These are phyloP conservation scores for Neofusicoccum sp. DNA, from an alignment of 2,329 filamentous ascomycete species.

Conservation along the genomic window DNA sequence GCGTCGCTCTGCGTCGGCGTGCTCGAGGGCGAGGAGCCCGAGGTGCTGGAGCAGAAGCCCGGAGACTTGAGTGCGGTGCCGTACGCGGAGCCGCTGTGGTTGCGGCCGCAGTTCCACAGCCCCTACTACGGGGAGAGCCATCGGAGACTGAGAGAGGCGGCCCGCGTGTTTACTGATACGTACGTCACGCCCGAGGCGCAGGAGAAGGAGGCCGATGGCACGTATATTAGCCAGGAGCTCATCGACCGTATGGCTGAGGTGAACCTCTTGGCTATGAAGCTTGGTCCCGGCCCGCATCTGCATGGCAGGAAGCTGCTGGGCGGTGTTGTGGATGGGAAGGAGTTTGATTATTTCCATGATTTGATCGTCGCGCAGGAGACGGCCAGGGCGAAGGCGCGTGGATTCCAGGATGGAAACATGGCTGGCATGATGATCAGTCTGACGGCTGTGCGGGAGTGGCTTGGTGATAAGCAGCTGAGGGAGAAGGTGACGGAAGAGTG, in stretches of 20 bases:
- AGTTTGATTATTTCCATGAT: constrained; percentile 89
- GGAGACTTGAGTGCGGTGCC: constrained; percentile 78
- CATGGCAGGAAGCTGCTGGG: constrained; percentile 69
- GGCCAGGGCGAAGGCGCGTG: constrained; percentile 69
- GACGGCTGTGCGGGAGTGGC: constrained; percentile 78
- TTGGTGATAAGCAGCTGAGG: constrained; percentile 67
- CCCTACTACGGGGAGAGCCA: constrained; percentile 83
- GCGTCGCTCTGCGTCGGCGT: constrained; percentile 73
- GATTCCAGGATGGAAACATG: constrained; percentile 76
- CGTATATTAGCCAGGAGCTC: constrained; percentile 68
- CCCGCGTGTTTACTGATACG: constrained; percentile 72
- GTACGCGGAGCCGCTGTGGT: constrained; percentile 84
- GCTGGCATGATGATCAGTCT: constrained; percentile 83
- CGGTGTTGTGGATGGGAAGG: constrained; percentile 68
- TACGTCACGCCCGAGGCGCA: constrained; percentile 75
- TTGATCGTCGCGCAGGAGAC: constrained; percentile 76
- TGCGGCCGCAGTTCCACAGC: constrained; percentile 73
- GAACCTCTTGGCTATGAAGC: constrained; percentile 77
- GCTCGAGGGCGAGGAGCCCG: constrained; percentile 71
- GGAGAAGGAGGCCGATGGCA: constrained; percentile 73
- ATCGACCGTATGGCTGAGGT: constrained; percentile 77
- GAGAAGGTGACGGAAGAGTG: constrained; percentile 71
- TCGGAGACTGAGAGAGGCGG: constrained; percentile 65
- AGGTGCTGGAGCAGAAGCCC: constrained; percentile 68
- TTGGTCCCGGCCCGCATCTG: constrained; percentile 81